Evolutionary conservation across 1,139 yeast genomes (phyloP).

Genomic region (Geotrichum europaeum): DNA sequence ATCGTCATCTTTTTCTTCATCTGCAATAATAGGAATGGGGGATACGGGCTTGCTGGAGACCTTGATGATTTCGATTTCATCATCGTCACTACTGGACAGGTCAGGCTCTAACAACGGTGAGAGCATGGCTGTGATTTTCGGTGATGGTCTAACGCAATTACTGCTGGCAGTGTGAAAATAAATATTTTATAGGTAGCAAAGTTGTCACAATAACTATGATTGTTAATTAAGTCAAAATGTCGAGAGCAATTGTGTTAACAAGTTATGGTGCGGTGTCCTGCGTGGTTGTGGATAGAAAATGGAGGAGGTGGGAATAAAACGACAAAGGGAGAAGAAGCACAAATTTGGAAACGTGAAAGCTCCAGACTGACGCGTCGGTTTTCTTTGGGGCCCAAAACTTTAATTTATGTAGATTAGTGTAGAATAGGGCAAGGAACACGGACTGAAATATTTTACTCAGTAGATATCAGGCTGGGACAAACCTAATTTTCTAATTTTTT

Average conservation of each 20-base stretch:
- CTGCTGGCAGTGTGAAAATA: background rate
- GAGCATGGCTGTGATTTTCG: background rate
- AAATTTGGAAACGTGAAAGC: background rate
- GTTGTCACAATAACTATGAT: background rate
- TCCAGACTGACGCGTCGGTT: background rate
- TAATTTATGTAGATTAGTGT: background rate
- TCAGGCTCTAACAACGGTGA: background rate
- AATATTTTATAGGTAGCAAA: background rate
- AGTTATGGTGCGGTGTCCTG: background rate
- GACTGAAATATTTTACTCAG: background rate
- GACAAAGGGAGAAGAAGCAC: background rate
- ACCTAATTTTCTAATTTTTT: background rate
- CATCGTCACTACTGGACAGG: background rate
- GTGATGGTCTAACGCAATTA: background rate
- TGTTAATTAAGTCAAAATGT: background rate
- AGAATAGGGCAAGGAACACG: background rate
- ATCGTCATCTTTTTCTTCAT: background rate
- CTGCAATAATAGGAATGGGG: background rate
- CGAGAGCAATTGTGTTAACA: background rate
- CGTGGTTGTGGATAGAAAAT: background rate
- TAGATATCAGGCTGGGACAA: conserved; percentile 13
- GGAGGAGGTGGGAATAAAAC: background rate
- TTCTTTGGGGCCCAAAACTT: background rate
- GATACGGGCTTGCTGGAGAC: background rate
- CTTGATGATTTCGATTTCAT: background rate